Evolutionary conservation across 495 filamentous ascomycete genomes (phyloP).

Genomic region (Aspergillus homomorphus): DNA sequence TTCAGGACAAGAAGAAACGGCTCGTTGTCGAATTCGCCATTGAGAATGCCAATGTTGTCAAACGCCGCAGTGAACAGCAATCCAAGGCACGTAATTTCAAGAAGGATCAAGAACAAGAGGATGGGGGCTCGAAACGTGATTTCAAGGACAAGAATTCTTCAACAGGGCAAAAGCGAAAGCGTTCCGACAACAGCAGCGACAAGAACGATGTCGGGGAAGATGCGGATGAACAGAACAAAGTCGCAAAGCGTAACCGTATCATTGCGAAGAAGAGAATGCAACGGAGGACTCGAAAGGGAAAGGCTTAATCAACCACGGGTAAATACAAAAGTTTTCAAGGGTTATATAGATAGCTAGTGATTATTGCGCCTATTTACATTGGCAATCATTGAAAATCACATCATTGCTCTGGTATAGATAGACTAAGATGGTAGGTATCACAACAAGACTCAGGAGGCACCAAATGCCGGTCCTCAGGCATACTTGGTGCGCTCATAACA

Average conservation of each 20-base stretch:
- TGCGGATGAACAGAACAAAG: conserved; percentile 48
- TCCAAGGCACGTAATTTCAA: conserved; percentile 47
- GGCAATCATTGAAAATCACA: not conserved
- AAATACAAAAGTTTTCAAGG: conserved; percentile 10
- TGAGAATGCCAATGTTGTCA: conserved; percentile 93
- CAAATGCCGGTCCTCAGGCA: not conserved
- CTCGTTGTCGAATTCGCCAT: conserved; percentile 97
- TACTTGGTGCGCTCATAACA: not conserved
- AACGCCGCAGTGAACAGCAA: conserved; percentile 69
- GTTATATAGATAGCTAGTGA: conserved; percentile 13
- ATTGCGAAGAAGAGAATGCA: conserved; percentile 66
- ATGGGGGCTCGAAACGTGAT: conserved; percentile 22
- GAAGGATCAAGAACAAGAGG: conserved; percentile 23
- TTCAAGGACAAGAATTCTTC: conserved; percentile 12
- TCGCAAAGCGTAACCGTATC: conserved; percentile 60
- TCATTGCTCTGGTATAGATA: not conserved
- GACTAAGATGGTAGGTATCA: not conserved
- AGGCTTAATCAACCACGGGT: conserved; percentile 25
- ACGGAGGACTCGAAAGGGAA: conserved; percentile 49
- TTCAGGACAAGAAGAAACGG: conserved; percentile 64
- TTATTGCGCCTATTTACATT: conserved; percentile 8
- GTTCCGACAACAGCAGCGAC: conserved; percentile 29
- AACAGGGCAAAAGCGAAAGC: conserved; percentile 42
- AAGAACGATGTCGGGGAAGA: conserved; percentile 29
- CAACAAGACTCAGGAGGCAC: not conserved